Base-by-base conservation (phyloP, 176 grass and related monocot genomes). In the Musa itinerans region DNA sequence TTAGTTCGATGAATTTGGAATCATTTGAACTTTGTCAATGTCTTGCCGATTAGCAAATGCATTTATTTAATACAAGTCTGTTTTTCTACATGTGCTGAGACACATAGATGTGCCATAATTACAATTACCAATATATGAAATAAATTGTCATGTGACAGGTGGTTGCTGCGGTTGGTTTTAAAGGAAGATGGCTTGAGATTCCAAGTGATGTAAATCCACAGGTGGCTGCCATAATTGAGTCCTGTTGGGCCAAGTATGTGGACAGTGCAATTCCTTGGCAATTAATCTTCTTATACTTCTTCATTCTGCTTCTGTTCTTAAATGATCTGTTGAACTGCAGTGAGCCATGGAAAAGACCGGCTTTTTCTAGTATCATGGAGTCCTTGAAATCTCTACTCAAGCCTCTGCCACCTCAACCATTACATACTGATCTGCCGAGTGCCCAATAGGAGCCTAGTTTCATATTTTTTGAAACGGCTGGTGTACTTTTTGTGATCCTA, bases 181-280 rank as follows among this genome's bases (percentile, higher is more conserved):
- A 92, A 73, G 83, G 80, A 26, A 83, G 76, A 82, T 86, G 87
- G 78, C 89, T 92, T 58, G 83, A 87, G 22, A 96, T 96, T 68
- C 92, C 89, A 29, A 78, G 72, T 58, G 63, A 71, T 25, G 76
- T 92, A 23, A 68, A 92, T 83, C 79, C 76, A 59, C 75, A 85
- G 78, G 85, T 96, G 63, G 87, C 85, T 9, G 76, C 74, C 61
- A 25, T 92, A 68, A 89, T 96, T 49, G 69, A 96, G 50, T 92
- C 89, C 68, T 96, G 92, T 79, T 96, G 92, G 89, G 78, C 74
- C 53, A 87, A 85, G 92, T 96, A 96, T 83, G 53, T 85, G 59
- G 51, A 26, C 9, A 11, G 57, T 54, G 7, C 72, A 26, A 29
- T 55, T 25, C 17, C 5, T 74, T 27, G 25, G 19, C 50, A 52